Evolutionary conservation across 2,329 filamentous ascomycete genomes (phyloP).

Genomic region (Tolypocladium amazonense): DNA sequence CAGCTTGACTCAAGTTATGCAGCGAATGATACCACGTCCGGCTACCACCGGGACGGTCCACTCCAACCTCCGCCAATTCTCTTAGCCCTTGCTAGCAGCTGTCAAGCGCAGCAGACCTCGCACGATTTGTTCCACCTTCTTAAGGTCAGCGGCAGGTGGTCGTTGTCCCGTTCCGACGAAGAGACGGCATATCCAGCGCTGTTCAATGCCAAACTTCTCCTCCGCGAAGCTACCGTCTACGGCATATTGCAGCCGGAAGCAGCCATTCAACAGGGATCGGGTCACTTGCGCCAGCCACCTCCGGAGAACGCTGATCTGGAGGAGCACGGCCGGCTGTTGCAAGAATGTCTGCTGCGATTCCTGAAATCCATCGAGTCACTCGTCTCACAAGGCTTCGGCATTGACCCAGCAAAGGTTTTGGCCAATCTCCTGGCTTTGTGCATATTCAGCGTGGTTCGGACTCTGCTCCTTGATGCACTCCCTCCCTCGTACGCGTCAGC

Average conservation of each 20-base stretch:
- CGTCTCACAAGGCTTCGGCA: slow-evolving; percentile 20
- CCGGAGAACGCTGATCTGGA: slow-evolving; percentile 34
- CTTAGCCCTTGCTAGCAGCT: slow-evolving; percentile 38
- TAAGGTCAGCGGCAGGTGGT: slow-evolving; percentile 37
- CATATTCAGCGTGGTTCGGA: slow-evolving; percentile 46
- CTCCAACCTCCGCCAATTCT: slow-evolving; percentile 38
- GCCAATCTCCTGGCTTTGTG: slow-evolving; percentile 44
- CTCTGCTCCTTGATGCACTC: slow-evolving; percentile 36
- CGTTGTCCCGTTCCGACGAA: slow-evolving; percentile 36
- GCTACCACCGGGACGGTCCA: slow-evolving; percentile 18
- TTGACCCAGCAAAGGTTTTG: slow-evolving; percentile 33
- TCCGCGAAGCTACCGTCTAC: slow-evolving; percentile 44
- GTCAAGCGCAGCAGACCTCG: slow-evolving; percentile 35
- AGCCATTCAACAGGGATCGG: slow-evolving; percentile 22
- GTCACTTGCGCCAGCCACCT: slow-evolving; percentile 9
- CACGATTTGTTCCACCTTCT: slow-evolving; percentile 44
- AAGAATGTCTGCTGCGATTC: slow-evolving; percentile 40
- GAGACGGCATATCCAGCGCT: slow-evolving; percentile 37
- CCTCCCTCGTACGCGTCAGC: neutral
- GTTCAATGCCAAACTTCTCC: slow-evolving; percentile 42
- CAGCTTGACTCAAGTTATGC: slow-evolving; percentile 26
- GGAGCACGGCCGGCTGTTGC: slow-evolving; percentile 35
- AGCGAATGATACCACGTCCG: slow-evolving; percentile 6
- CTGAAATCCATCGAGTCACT: slow-evolving; percentile 40
- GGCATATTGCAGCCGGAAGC: slow-evolving; percentile 40